Evolutionary conservation across 2,329 filamentous ascomycete genomes (phyloP).

Genomic region (Ascochyta viciae-villosae): DNA sequence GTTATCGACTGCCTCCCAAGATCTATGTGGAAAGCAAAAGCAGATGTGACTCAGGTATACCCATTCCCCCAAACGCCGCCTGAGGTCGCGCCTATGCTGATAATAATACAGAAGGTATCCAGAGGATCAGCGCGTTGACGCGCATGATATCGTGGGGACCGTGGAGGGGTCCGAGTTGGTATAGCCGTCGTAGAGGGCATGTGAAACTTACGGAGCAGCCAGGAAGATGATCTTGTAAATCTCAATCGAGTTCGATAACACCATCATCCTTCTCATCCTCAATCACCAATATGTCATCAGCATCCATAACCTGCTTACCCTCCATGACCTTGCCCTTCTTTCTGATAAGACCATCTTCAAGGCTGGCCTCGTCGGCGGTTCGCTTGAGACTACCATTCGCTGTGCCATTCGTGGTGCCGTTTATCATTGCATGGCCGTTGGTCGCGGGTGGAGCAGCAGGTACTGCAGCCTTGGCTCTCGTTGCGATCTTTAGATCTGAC

Average conservation of each 20-base stretch:
- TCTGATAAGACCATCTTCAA: slow-evolving; percentile 44
- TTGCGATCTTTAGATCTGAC: slow-evolving; percentile 55
- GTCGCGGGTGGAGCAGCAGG: slow-evolving; percentile 28
- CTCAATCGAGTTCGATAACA: slow-evolving; percentile 47
- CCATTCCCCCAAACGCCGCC: slow-evolving; percentile 22
- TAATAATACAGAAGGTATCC: slow-evolving; percentile 21
- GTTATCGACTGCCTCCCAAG: neutral
- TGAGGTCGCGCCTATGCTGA: slow-evolving; percentile 16
- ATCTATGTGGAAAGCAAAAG: slow-evolving; percentile 9
- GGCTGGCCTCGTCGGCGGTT: slow-evolving; percentile 51
- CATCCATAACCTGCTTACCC: slow-evolving; percentile 18
- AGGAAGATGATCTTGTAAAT: neutral
- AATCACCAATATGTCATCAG: slow-evolving; percentile 47
- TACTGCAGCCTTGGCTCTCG: slow-evolving; percentile 50
- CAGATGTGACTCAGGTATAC: slow-evolving; percentile 20
- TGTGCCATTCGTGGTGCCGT: slow-evolving; percentile 38
- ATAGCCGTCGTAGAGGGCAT: neutral
- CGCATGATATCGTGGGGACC: neutral
- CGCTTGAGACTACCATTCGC: slow-evolving; percentile 48
- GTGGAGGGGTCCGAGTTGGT: neutral
- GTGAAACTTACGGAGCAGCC: neutral
- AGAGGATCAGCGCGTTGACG: slow-evolving; percentile 5
- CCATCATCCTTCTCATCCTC: slow-evolving; percentile 45
- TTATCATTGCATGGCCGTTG: slow-evolving; percentile 36
- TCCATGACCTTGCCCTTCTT: slow-evolving; percentile 53